Conservation (phyloP, 2,329 filamentous ascomycete genomes). For the Aureobasidium sp. region DNA sequence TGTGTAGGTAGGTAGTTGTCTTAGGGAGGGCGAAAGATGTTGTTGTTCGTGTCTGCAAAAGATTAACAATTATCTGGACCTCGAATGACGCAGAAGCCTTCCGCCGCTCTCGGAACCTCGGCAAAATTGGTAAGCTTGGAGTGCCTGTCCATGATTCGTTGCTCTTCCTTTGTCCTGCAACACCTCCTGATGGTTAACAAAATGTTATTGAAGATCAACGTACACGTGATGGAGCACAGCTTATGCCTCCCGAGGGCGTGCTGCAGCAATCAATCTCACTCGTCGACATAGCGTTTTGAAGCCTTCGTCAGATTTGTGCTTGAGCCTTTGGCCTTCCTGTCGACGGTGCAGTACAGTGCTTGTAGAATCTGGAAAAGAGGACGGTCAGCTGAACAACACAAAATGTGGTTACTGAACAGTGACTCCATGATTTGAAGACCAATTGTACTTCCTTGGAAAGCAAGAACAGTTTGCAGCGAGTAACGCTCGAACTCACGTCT, state of each 20-base stretch:
- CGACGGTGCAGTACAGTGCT: neutral
- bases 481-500: neutral
- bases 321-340: neutral
- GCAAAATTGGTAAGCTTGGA: conserved; percentile 8
- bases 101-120: conserved; percentile 4
- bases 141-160: neutral
- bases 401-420: neutral
- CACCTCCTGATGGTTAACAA: neutral
- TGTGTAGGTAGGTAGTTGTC: neutral
- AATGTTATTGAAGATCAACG: neutral
- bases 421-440: neutral
- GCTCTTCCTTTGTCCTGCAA: neutral
- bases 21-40: neutral
- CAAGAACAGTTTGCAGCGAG: neutral
- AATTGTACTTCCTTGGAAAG: neutral
- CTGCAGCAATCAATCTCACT: neutral
- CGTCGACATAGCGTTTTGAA: neutral
- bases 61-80: neutral
- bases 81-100: conserved; percentile 10
- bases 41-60: neutral
- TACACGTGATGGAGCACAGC: neutral
- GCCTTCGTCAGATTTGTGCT: neutral
- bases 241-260: neutral
- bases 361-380: neutral
- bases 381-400: neutral